Conservation (phyloP, 371 early-diverging fungal species). For the Rhizopus sp. region DNA sequence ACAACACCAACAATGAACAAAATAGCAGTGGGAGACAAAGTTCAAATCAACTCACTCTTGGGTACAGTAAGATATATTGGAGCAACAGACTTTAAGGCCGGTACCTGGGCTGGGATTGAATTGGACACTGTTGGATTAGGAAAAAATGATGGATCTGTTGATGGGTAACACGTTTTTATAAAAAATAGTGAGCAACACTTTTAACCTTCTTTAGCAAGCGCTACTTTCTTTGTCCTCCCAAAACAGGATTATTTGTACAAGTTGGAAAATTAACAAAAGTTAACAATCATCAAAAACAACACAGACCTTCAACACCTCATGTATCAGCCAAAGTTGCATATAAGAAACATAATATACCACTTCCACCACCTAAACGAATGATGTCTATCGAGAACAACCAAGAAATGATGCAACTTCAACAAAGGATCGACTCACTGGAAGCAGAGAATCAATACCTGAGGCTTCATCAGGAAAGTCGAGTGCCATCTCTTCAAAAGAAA, state of each 20-base stretch:
- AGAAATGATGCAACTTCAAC: slow-evolving; percentile 1
- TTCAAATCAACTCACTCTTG: slow-evolving; percentile 11
- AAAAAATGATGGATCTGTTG: slow-evolving; percentile 74
- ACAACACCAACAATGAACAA: neutral
- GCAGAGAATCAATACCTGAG: slow-evolving; percentile 16
- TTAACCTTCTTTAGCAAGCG: slow-evolving; percentile 20
- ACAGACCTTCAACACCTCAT: slow-evolving; percentile 23
- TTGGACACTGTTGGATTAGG: slow-evolving; percentile 67
- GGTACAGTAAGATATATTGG: slow-evolving; percentile 73
- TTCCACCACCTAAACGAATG: slow-evolving; percentile 7
- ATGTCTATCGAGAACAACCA: slow-evolving; percentile 9
- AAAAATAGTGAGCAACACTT: neutral
- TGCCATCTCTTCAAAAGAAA: neutral
- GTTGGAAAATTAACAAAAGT: slow-evolving; percentile 16
- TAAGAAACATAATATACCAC: neutral
- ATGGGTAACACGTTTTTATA: slow-evolving; percentile 46
- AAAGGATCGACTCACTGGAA: slow-evolving; percentile 17
- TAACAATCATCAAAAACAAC: slow-evolving; percentile 2
- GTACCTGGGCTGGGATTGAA: slow-evolving; percentile 80
- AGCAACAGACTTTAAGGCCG: slow-evolving; percentile 65
- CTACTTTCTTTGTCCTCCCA: slow-evolving; percentile 30
- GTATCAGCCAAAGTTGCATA: neutral
- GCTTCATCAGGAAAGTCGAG: slow-evolving; percentile 1
- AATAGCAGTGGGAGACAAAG: slow-evolving; percentile 20
- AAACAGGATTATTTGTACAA: slow-evolving; percentile 27